Evolutionary conservation across 352 stramenopile species (phyloP).

Genomic region (Blastocystis sp.): DNA sequence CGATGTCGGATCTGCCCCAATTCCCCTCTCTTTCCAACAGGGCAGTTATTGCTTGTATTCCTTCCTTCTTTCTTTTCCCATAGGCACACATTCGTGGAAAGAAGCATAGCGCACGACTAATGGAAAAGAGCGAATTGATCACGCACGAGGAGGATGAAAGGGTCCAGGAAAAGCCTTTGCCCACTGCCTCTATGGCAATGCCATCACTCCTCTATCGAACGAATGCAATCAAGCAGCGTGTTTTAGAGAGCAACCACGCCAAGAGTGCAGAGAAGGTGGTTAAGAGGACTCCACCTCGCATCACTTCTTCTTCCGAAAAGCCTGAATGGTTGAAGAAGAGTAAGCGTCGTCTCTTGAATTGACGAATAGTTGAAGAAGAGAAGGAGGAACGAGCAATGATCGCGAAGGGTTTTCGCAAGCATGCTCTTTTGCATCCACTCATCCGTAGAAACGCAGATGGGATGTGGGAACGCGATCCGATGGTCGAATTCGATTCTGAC

Average conservation of each 20-base stretch:
- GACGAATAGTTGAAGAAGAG: slow-evolving; percentile 22
- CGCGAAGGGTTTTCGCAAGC: slow-evolving; percentile 58
- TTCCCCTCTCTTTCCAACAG: slow-evolving; percentile 44
- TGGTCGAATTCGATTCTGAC: slow-evolving; percentile 61
- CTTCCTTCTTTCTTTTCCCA: neutral
- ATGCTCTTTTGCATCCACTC: neutral
- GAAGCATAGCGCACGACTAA: slow-evolving; percentile 10
- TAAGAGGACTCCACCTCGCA: neutral
- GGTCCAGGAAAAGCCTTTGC: neutral
- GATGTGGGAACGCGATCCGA: slow-evolving; percentile 37
- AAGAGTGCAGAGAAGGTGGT: neutral
- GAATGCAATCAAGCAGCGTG: slow-evolving; percentile 29
- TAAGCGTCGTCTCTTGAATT: neutral
- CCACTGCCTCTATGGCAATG: slow-evolving; percentile 27
- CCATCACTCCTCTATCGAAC: slow-evolving; percentile 37
- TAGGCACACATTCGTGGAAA: slow-evolving; percentile 48
- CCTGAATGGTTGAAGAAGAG: slow-evolving; percentile 38
- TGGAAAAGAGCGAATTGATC: neutral
- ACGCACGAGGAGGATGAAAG: slow-evolving; percentile 5
- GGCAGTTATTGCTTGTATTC: neutral
- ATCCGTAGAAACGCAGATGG: slow-evolving; percentile 35
- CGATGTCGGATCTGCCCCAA: slow-evolving; percentile 45
- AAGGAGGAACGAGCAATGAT: slow-evolving; percentile 51
- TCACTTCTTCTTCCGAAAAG: neutral
- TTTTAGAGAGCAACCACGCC: slow-evolving; percentile 14